These are phyloP conservation scores for Cordyceps farinosa DNA, from an alignment of 2,329 filamentous ascomycete genomes.

Conservation along the genomic window DNA sequence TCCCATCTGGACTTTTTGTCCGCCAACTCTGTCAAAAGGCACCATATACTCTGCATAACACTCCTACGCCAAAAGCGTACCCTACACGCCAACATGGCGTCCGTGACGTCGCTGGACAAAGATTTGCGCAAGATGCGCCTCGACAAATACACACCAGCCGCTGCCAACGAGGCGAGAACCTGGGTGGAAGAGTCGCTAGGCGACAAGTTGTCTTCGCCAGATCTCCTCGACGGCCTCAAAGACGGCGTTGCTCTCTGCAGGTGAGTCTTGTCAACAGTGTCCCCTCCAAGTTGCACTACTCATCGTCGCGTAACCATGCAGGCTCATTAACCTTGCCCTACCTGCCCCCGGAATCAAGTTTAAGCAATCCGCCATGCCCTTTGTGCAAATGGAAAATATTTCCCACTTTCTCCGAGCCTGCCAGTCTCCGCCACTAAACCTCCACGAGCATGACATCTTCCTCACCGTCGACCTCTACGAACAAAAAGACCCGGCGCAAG, in stretches of 20 bases:
- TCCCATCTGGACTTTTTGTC: neutral
- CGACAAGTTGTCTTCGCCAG: conserved; percentile 65
- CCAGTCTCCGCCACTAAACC: conserved; percentile 76
- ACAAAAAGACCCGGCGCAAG: conserved; percentile 91
- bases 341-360: conserved; percentile 79
- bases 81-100: conserved; percentile 64
- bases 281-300: conserved; percentile 14
- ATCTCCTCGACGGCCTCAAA: conserved; percentile 81
- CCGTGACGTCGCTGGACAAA: conserved; percentile 88
- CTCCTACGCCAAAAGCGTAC: neutral
- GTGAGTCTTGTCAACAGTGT: conserved; percentile 46
- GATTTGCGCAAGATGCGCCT: conserved; percentile 92
- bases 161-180: conserved; percentile 74
- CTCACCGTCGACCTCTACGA: conserved; percentile 96
- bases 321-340: conserved; percentile 75
- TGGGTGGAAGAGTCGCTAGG: conserved; percentile 86
- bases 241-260: conserved; percentile 92
- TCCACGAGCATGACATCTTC: conserved; percentile 93
- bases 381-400: conserved; percentile 99
- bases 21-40: neutral
- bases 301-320: conserved; percentile 35
- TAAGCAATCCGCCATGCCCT: conserved; percentile 92
- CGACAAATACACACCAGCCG: conserved; percentile 87
- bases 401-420: conserved; percentile 90
- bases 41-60: neutral